phyloP scores from a whole-genome alignment of 2,329 filamentous ascomycete species.

The Exophiala alcalophila region DNA sequence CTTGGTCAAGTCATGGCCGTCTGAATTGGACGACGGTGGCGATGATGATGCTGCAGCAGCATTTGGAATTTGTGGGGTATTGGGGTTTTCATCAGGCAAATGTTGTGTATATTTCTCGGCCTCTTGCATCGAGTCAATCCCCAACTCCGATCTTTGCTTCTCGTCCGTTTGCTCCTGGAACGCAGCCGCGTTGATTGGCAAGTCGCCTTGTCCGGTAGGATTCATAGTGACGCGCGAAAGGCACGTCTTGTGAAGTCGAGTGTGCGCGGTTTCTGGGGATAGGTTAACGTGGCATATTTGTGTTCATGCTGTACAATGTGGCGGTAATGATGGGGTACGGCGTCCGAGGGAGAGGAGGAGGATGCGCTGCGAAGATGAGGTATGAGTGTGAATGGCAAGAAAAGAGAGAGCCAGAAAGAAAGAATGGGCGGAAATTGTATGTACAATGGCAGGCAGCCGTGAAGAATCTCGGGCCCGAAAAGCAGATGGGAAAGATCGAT shows the following conservation, averaged over 20 bases:
- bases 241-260: neutral
- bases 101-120: slow-evolving; percentile 22
- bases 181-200: slow-evolving; percentile 19
- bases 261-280: neutral
- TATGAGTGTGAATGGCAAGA: neutral
- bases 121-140: slow-evolving; percentile 22
- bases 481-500: slow-evolving; percentile 1
- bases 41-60: slow-evolving; percentile 13
- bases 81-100: slow-evolving; percentile 13
- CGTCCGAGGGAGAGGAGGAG: neutral
- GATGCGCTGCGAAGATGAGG: neutral
- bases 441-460: slow-evolving; percentile 3
- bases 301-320: too few relatives aligned
- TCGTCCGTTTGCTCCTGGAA: slow-evolving; percentile 29
- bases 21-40: slow-evolving; percentile 20
- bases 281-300: slow-evolving; percentile 4
- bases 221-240: slow-evolving; percentile 21
- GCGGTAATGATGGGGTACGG: neutral
- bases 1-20: slow-evolving; percentile 26
- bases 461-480: slow-evolving; percentile 13
- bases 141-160: slow-evolving; percentile 23
- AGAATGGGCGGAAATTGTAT: slow-evolving; percentile 4
- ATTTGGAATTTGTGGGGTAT: slow-evolving; percentile 16
- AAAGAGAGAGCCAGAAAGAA: slow-evolving; percentile 1
- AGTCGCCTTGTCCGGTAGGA: slow-evolving; percentile 25